Evolutionary conservation across 441 rosid genomes (phyloP).

Genomic region (Brassica hybrid): DNA sequence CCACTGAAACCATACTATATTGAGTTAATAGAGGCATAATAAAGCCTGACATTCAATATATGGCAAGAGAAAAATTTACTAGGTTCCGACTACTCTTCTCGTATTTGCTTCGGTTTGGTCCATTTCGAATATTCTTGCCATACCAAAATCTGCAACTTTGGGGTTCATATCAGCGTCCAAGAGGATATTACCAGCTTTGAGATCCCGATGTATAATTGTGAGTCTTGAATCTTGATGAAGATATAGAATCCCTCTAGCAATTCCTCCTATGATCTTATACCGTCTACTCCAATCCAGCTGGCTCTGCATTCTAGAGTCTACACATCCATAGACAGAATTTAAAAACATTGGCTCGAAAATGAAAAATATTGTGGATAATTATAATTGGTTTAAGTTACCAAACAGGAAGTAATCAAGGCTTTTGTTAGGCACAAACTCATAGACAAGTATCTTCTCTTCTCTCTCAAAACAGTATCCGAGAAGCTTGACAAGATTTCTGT

Average conservation of each 20-base stretch:
- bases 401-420: conserved; percentile 24
- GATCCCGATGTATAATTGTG: not conserved
- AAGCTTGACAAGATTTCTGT: conserved; percentile 55
- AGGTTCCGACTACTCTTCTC: not conserved
- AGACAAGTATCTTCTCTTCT: conserved; percentile 55
- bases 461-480: conserved; percentile 50
- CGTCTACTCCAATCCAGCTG: not conserved
- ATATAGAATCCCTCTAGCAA: not conserved
- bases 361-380: not conserved
- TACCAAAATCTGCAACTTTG: conserved; percentile 7
- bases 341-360: not conserved
- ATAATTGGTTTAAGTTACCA: not conserved
- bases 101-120: not conserved
- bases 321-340: not conserved
- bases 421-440: conserved; percentile 50
- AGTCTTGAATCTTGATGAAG: conserved; percentile 1
- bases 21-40: not conserved
- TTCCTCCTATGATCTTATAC: not conserved
- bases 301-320: conserved; percentile 5
- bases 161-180: not conserved
- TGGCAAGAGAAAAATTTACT: not conserved
- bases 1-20: conserved; percentile 12
- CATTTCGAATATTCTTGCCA: not conserved
- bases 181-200: conserved; percentile 2
- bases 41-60: not conserved